Evolutionary conservation across 306 rosid genomes (phyloP).

Genomic region (Abrus precatorius): DNA sequence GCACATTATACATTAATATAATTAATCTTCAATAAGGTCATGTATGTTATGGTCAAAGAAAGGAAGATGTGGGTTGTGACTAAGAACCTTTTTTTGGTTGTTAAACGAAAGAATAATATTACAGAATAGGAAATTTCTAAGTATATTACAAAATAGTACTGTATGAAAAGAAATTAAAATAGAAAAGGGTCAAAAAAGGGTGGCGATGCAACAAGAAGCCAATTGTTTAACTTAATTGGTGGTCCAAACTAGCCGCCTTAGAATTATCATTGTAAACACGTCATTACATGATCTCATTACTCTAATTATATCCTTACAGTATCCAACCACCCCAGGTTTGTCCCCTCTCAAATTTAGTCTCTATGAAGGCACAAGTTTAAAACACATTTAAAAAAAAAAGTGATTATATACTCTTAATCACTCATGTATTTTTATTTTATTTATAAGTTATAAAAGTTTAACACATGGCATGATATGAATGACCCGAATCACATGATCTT

Average conservation of each 20-base stretch:
- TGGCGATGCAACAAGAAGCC: slow-evolving; percentile 41
- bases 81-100: background rate
- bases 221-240: background rate
- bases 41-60: slow-evolving; percentile 35
- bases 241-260: slow-evolving; percentile 36
- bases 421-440: too few species aligned
- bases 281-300: slow-evolving; percentile 10
- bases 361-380: background rate
- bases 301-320: background rate
- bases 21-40: background rate
- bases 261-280: slow-evolving; percentile 36
- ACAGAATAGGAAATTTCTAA: background rate
- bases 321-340: slow-evolving; percentile 20
- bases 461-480: too few species aligned
- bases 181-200: slow-evolving; percentile 57
- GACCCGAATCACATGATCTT: too few species aligned
- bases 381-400: too few species aligned
- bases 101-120: slow-evolving; percentile 23
- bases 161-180: slow-evolving; percentile 12
- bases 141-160: background rate
- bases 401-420: too few species aligned
- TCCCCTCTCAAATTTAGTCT: background rate
- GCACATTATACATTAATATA: background rate
- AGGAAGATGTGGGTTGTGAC: background rate
- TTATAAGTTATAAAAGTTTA: too few species aligned